Evolutionary conservation across 495 filamentous ascomycete genomes (phyloP), one percentile per base, ranked within the genome.

Genomic region (Evansstolkia leycettana): DNA sequence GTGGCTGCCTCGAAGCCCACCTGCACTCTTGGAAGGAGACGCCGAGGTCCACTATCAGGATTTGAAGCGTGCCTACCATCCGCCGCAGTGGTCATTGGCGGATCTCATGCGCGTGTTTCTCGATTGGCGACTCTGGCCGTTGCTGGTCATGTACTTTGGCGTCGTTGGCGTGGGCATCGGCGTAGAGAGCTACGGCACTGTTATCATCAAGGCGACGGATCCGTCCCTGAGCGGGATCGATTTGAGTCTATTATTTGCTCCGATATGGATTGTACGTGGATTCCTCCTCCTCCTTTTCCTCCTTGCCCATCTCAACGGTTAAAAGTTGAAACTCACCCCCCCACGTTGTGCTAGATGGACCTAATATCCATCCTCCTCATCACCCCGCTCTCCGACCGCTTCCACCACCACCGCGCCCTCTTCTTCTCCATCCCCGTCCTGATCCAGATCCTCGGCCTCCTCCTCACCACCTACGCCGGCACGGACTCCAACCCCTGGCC

Each of bases 111-210:
- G 62, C 18, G 79, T 93, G 2, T 58, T 93, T 15, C 62, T 75
- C 25, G 86, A 94, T 53, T 93, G 85, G 85, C 71, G 84, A 2
- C 57, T 93, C 13, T 93, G 82, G 79, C 86, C 86, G 0, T 53
- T 94, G 35, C 65, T 80, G 7, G 45, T 89, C 25, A 93, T 93
- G 87, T 94, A 94, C 55, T 93, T 94, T 55, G 86, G 86, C 11
- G 86, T 93, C 7, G 86, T 94, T 4, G 86, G 86, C 18, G 86
- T 92, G 5, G 86, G 86, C 1, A 90, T 92, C 34, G 86, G 86
- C 27, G 80, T 84, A 2, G 85, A 93, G 59, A 73, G 78, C 30
- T 93, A 93, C 48, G 82, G 78, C 33, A 89, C 76, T 2, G 69
- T 93, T 24, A 93, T 94, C 46, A 90, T 94, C 50, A 64, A 75